These are phyloP conservation scores for Sugiyamaella novakii DNA, from an alignment of 1,139 yeast genomes.

Conservation along the genomic window DNA sequence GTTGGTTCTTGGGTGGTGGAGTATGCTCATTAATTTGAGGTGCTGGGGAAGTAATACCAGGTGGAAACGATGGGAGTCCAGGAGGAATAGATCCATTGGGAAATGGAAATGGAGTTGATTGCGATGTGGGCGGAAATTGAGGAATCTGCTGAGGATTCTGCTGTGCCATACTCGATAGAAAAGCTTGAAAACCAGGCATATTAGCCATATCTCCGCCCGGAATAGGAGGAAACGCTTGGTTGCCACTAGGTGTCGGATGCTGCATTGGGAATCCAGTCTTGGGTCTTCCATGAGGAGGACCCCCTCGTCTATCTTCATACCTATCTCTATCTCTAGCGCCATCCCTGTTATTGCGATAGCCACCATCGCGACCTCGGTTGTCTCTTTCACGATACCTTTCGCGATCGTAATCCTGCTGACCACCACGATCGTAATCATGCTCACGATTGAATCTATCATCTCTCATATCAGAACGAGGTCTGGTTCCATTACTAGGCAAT, in stretches of 20 bases:
- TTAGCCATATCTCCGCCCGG: conserved; percentile 15
- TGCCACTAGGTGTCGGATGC: not conserved
- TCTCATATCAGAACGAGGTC: conserved; percentile 73
- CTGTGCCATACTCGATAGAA: conserved; percentile 28
- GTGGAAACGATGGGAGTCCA: conserved; percentile 2
- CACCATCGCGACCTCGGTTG: conserved; percentile 13
- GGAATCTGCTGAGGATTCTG: conserved; percentile 18
- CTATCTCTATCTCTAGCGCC: conserved; percentile 18
- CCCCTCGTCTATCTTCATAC: too few species aligned
- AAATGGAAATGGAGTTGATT: conserved; percentile 19
- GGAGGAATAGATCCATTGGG: conserved; percentile 7
- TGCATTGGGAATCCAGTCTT: too few species aligned
- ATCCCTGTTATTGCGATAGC: conserved; percentile 18
- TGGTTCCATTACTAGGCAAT: conserved; percentile 49
- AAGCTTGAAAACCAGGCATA: conserved; percentile 22
- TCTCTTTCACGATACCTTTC: conserved; percentile 10
- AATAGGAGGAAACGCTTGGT: conserved; percentile 1
- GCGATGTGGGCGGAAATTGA: not conserved
- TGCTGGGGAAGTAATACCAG: not conserved
- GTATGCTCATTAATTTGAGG: not conserved
- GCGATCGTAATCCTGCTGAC: conserved; percentile 7
- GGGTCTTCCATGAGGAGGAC: conserved; percentile 1
- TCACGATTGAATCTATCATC: too few species aligned
- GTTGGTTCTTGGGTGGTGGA: conserved; percentile 1
- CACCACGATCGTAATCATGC: conserved; percentile 8